A percentile compares a stretch with the other conserved stretches of the same genome.
These are phyloP conservation scores for Solanum etuberosum DNA, from an alignment of 257 asterid species.

Conservation along the genomic window DNA sequence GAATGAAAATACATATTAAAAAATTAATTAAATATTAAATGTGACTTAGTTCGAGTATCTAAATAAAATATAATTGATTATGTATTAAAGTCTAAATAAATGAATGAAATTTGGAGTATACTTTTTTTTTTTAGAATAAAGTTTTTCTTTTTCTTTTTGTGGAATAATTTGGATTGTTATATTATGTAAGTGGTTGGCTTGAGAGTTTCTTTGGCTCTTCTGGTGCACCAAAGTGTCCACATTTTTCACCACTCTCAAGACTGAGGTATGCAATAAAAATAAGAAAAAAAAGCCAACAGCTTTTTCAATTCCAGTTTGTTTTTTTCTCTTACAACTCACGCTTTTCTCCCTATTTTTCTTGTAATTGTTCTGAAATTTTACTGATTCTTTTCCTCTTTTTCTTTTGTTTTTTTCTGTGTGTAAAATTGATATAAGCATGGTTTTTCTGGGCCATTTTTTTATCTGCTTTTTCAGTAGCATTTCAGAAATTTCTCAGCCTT, in stretches of 20 bases:
- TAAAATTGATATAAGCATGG: not conserved
- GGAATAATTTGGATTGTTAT: slow-evolving; percentile 2
- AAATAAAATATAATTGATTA: not conserved
- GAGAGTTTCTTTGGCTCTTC: slow-evolving; percentile 38
- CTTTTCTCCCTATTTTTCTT: not conserved
- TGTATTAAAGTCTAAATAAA: not conserved
- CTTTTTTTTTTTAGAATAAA: not conserved
- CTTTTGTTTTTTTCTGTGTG: not conserved
- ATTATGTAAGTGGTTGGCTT: slow-evolving; percentile 24
- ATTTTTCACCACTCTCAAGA: slow-evolving; percentile 15
- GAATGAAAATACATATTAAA: not conserved
- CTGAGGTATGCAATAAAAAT: slow-evolving; percentile 14
- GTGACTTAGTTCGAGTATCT: not conserved
- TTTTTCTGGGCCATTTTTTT: not conserved
- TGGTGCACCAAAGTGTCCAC: slow-evolving; percentile 19
- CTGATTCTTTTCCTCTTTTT: not conserved
- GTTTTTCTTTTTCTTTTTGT: slow-evolving; percentile 6
- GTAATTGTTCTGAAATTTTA: not conserved
- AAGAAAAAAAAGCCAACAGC: slow-evolving; percentile 9
- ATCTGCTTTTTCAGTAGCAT: not conserved
- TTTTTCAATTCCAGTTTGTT: not conserved
- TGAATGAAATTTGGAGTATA: not conserved
- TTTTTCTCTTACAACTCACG: not conserved
- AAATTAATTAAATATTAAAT: not conserved
- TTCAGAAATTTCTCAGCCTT: not conserved